These are phyloP conservation scores for Fraxinus sp. DNA, from an alignment of 305 asterid genomes.

Conservation along the genomic window DNA sequence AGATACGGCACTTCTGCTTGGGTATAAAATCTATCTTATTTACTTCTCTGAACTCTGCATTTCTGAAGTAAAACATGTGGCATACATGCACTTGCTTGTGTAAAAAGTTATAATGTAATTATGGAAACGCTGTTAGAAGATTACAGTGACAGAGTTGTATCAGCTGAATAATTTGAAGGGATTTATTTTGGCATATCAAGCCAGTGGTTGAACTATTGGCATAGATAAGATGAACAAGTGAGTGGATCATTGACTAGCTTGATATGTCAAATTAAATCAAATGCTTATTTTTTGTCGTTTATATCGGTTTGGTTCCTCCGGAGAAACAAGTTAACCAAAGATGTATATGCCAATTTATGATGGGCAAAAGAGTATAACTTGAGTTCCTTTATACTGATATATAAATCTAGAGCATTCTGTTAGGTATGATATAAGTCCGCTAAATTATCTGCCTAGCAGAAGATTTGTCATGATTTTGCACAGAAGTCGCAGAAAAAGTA, in stretches of 20 bases:
- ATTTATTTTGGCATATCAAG: not conserved
- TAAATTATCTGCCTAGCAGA: not conserved
- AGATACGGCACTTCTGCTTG: constrained; percentile 68
- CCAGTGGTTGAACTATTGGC: not conserved
- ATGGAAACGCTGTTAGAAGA: not conserved
- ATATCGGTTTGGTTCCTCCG: not conserved
- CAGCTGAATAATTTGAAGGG: not conserved
- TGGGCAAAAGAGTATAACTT: not conserved
- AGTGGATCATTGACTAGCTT: not conserved
- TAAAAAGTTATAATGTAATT: not conserved
- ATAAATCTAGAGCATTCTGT: not conserved
- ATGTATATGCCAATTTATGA: not conserved
- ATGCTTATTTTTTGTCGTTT: not conserved
- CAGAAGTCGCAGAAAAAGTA: not conserved
- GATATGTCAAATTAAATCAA: not conserved
- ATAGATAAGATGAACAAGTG: not conserved
- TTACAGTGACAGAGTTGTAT: not conserved
- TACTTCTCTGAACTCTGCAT: not conserved
- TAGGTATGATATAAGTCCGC: not conserved
- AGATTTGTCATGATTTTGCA: not conserved
- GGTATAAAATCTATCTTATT: constrained; percentile 39
- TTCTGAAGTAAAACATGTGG: not conserved
- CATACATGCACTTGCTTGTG: not conserved
- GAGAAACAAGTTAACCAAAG: not conserved
- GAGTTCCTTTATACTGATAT: not conserved